Base-by-base conservation (phyloP, 2,329 filamentous ascomycete species). In the Fusarium brachygibbosum region DNA sequence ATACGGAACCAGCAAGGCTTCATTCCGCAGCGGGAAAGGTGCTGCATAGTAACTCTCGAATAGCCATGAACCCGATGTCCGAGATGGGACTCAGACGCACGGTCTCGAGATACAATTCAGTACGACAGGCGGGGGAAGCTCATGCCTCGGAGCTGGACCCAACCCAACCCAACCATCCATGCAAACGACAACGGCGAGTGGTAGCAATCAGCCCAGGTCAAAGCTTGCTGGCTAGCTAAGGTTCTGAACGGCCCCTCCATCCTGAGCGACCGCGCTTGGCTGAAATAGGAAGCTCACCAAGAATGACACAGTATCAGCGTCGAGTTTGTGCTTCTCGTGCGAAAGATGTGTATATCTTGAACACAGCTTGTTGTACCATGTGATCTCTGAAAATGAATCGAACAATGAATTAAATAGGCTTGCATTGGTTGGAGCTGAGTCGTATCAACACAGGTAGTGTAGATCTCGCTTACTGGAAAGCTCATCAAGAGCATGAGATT, bases 21-120 rank as follows among this genome's bases (percentile, higher is more conserved):
- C 65, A 63, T 75, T 72, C 73, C 71, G 45, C 64, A 73, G 63
- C 57, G 60, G 73, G 73, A 60, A 75, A 71, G 73, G 73, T 66
- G 73, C 63, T 58, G 50, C 51, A 57, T 58, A 67, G 41, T 51
- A 58, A 64, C 59, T 75, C 73, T 42, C 73, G 73, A 75, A 75
- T 75, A 56, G 66, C 61, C 63, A 68, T 64, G 58, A 63, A 72
- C 57, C 66, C 59, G 71, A 73, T 71, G 65, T 61, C 73, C 71
- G 56, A 75, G 73, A 73, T 63, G 53, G 73, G 73, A 66, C 57
- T 64, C 56, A 58, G 34, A 48, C 56, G 65, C 71, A 75, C 71
- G 68, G 72, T 58, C 67, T 64, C 46, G 52, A 59, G 21, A 66
- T 68, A 46, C 51, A 44, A 17, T 12, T 23, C 28, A 31, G 21